Percentiles rank a stretch among this genome's conserved stretches.
Evolutionary conservation across 176 grass and related monocot species (phyloP).

Genomic region (Cenchrus purpureus): DNA sequence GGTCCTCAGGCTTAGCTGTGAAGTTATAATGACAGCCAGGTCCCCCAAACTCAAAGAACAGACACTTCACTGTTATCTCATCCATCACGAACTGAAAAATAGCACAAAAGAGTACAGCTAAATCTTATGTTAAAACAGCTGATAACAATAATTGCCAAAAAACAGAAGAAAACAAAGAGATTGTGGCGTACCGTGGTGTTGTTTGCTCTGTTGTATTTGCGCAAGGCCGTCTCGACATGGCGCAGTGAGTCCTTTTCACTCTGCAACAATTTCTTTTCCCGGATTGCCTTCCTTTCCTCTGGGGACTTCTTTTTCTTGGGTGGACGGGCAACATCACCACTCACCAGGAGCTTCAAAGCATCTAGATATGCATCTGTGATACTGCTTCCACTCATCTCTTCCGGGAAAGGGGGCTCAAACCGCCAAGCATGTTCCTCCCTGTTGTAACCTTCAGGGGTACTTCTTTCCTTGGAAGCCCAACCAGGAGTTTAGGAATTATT

Average conservation of each 20-base stretch:
- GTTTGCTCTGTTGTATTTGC: constrained; percentile 35
- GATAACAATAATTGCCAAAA: no score
- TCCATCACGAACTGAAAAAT: no score
- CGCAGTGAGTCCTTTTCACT: neutral
- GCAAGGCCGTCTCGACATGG: neutral
- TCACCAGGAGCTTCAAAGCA: neutral
- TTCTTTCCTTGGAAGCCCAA: constrained; percentile 27
- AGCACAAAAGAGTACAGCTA: no score
- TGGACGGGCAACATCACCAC: neutral
- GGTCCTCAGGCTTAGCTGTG: constrained; percentile 12
- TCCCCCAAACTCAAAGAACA: neutral
- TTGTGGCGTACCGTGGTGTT: neutral
- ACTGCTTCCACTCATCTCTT: neutral
- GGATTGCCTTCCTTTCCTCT: neutral
- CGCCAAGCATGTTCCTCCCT: constrained; percentile 9
- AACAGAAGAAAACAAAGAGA: no score
- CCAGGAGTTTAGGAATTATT: no score
- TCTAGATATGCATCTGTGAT: neutral
- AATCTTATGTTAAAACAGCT: no score
- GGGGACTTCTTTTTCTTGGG: neutral
- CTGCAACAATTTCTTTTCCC: neutral
- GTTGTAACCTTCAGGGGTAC: neutral
- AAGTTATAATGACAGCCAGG: constrained; percentile 19
- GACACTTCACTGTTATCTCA: no score
- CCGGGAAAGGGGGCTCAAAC: neutral